These are phyloP conservation scores for Nematodospora valgi DNA, from an alignment of 805 yeast species.

Conservation along the genomic window DNA sequence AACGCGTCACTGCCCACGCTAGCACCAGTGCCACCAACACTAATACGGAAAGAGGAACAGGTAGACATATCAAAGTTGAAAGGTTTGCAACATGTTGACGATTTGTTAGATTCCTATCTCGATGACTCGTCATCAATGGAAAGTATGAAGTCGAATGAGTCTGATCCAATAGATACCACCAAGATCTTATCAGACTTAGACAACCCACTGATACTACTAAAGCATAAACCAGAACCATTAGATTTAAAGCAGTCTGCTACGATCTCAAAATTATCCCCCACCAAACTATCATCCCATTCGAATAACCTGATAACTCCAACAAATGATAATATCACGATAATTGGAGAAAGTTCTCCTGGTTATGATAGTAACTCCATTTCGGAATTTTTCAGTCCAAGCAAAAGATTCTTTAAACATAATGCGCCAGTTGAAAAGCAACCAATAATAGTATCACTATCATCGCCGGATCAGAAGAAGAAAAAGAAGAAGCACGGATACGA, in stretches of 20 bases:
- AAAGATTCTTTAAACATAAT: slow-evolving; percentile 31
- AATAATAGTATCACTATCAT: slow-evolving; percentile 32
- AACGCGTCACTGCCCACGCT: slow-evolving; percentile 5
- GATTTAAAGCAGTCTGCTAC: slow-evolving; percentile 2
- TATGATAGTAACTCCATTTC: too few relatives aligned
- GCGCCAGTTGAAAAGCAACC: slow-evolving; percentile 19
- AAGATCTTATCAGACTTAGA: slow-evolving; percentile 10
- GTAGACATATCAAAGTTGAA: slow-evolving; percentile 5
- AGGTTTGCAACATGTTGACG: slow-evolving; percentile 37
- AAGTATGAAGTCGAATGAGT: slow-evolving; percentile 14
- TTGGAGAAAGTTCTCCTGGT: slow-evolving; percentile 38
- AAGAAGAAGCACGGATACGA: slow-evolving; percentile 17
- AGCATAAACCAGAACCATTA: slow-evolving; percentile 9
- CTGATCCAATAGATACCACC: slow-evolving; percentile 13
- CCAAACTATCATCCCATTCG: neutral
- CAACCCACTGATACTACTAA: neutral
- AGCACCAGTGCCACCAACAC: slow-evolving; percentile 6
- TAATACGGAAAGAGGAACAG: neutral
- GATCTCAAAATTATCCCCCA: neutral
- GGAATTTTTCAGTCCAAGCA: slow-evolving; percentile 35
- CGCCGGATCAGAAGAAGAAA: slow-evolving; percentile 5
- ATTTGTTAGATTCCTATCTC: slow-evolving; percentile 39
- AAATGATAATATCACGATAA: slow-evolving; percentile 25
- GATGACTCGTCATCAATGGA: slow-evolving; percentile 26
- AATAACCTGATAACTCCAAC: slow-evolving; percentile 23